Evolutionary conservation across 2,329 filamentous ascomycete genomes (phyloP).

Genomic region (Neophaeococcomyces mojaviensis): DNA sequence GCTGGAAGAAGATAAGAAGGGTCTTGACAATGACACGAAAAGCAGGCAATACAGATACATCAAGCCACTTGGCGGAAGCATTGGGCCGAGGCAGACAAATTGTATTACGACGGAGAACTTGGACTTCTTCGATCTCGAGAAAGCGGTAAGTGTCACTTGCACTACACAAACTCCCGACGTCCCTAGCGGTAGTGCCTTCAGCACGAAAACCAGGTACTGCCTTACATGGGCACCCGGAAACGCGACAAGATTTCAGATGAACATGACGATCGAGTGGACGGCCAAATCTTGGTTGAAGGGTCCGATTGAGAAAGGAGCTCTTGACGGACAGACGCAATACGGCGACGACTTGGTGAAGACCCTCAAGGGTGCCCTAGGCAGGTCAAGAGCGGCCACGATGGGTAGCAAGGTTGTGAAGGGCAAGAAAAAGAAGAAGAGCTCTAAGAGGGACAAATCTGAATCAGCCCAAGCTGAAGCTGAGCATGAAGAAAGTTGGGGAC

Average conservation of each 20-base stretch:
- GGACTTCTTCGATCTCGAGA: slow-evolving; percentile 81
- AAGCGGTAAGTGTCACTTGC: slow-evolving; percentile 71
- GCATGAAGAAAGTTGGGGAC: slow-evolving; percentile 57
- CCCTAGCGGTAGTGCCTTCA: slow-evolving; percentile 85
- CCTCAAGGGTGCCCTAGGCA: slow-evolving; percentile 65
- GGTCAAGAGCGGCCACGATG: slow-evolving; percentile 45
- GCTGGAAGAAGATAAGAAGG: slow-evolving; percentile 73
- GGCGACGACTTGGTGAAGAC: slow-evolving; percentile 70
- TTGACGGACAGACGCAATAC: slow-evolving; percentile 78
- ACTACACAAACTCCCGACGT: slow-evolving; percentile 90
- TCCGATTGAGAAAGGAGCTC: slow-evolving; percentile 91
- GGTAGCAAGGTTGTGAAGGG: slow-evolving; percentile 40
- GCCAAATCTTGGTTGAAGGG: slow-evolving; percentile 98
- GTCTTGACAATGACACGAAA: slow-evolving; percentile 66
- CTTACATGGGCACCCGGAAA: slow-evolving; percentile 87
- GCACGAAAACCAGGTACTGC: slow-evolving; percentile 89
- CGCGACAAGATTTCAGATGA: slow-evolving; percentile 75
- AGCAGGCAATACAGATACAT: slow-evolving; percentile 76
- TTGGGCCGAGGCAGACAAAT: slow-evolving; percentile 90
- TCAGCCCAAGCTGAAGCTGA: slow-evolving; percentile 38
- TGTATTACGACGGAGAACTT: slow-evolving; percentile 80
- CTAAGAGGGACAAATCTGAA: slow-evolving; percentile 34
- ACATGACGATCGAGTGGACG: slow-evolving; percentile 87
- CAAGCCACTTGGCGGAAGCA: slow-evolving; percentile 74
- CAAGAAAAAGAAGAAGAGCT: slow-evolving; percentile 52